These are phyloP conservation scores for Sugiyamaella mastotermitis DNA, from an alignment of 805 yeast species.

Conservation along the genomic window DNA sequence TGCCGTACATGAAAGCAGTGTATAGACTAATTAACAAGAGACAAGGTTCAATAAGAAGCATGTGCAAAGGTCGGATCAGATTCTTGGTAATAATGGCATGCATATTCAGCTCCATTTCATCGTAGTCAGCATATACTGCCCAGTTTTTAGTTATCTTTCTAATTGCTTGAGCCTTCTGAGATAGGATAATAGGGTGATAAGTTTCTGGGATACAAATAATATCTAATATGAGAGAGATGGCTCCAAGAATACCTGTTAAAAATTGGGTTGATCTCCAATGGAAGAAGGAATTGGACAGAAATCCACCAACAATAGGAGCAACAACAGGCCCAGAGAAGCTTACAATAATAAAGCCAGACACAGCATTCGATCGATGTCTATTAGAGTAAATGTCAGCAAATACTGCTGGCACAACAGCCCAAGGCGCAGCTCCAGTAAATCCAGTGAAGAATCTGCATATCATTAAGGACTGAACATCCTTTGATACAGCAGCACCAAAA, in stretches of 20 bases:
- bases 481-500: slow-evolving; percentile 72
- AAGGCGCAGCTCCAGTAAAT: slow-evolving; percentile 74
- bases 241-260: slow-evolving; percentile 57
- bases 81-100: slow-evolving; percentile 58
- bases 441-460: slow-evolving; percentile 78
- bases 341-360: slow-evolving; percentile 62
- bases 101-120: slow-evolving; percentile 49
- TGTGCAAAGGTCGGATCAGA: slow-evolving; percentile 58
- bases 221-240: slow-evolving; percentile 36
- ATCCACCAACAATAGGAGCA: slow-evolving; percentile 76
- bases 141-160: slow-evolving; percentile 70
- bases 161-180: slow-evolving; percentile 54
- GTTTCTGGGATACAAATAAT: slow-evolving; percentile 56
- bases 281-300: slow-evolving; percentile 50
- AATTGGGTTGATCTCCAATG: slow-evolving; percentile 86
- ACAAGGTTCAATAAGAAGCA: slow-evolving; percentile 69
- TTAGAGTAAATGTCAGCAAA: slow-evolving; percentile 77
- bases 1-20: slow-evolving; percentile 76
- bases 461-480: slow-evolving; percentile 70
- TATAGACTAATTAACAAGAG: slow-evolving; percentile 61
- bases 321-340: slow-evolving; percentile 76
- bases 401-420: slow-evolving; percentile 81
- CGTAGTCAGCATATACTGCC: slow-evolving; percentile 78
- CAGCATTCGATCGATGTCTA: slow-evolving; percentile 65
- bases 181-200: slow-evolving; percentile 63